A percentile compares a stretch with the other conserved stretches of the same genome.
These are phyloP conservation scores for Sphagnum tenellum DNA, from an alignment of 225 moss, liverwort and hornwort genomes.

Conservation along the genomic window DNA sequence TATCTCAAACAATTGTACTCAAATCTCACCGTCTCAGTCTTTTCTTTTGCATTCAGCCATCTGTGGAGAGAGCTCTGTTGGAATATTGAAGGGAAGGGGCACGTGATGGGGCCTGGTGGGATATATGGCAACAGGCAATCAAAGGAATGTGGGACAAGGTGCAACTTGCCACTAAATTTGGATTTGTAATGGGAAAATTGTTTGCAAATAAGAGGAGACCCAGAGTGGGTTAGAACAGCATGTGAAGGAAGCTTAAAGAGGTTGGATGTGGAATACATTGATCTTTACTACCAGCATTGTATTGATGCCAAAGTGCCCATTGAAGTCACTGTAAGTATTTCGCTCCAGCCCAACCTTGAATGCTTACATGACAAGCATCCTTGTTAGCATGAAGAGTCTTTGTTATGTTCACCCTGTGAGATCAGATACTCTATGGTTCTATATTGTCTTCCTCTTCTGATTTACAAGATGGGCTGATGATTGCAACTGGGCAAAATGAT, in stretches of 20 bases:
- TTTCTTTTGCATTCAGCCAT: too few relatives aligned
- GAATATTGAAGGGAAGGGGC: neutral
- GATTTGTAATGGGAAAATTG: neutral
- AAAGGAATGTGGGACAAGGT: constrained; percentile 27
- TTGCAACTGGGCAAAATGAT: too few relatives aligned
- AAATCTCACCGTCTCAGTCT: too few relatives aligned
- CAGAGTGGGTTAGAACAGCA: constrained; percentile 17
- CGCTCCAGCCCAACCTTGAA: neutral
- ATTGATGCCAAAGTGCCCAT: constrained; percentile 13
- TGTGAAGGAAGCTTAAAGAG: constrained; percentile 22
- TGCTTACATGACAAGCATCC: too few relatives aligned
- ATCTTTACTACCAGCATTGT: constrained; percentile 22
- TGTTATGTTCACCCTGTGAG: too few relatives aligned
- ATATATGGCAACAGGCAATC: constrained; percentile 10
- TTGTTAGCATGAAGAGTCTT: too few relatives aligned
- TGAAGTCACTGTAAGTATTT: constrained; percentile 15
- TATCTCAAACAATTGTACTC: too few relatives aligned
- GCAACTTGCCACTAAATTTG: constrained; percentile 26
- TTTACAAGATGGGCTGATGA: too few relatives aligned
- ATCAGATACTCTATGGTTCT: too few relatives aligned
- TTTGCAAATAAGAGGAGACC: constrained; percentile 8
- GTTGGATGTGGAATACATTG: constrained; percentile 24
- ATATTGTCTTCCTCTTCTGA: too few relatives aligned
- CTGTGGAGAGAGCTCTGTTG: too few relatives aligned
- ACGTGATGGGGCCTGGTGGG: neutral